Conservation (phyloP, 371 early-diverging fungal genomes). For the Phascolomyces articulosus region DNA sequence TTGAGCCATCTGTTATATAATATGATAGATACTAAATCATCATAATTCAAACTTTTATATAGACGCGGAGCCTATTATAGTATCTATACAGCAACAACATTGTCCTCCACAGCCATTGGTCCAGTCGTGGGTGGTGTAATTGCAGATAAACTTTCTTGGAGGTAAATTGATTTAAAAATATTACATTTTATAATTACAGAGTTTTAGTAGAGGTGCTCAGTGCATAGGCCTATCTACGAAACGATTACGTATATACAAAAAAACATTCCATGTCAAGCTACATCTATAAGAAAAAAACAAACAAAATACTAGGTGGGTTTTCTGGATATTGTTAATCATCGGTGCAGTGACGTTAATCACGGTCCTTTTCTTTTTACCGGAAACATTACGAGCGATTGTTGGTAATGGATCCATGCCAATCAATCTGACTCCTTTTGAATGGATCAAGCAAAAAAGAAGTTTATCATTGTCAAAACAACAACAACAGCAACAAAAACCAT, state of each 20-base stretch:
- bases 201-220: too few species aligned
- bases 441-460: slow-evolving; percentile 5
- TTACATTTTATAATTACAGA: too few species aligned
- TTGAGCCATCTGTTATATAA: neutral
- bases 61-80: slow-evolving; percentile 58
- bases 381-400: slow-evolving; percentile 56
- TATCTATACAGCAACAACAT: slow-evolving; percentile 40
- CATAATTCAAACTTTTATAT: neutral
- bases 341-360: slow-evolving; percentile 45
- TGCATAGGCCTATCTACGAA: too few species aligned
- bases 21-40: too few species aligned
- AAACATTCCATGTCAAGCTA: too few species aligned
- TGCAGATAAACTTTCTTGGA: slow-evolving; percentile 10
- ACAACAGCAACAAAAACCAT: too few species aligned
- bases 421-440: slow-evolving; percentile 30
- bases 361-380: slow-evolving; percentile 57
- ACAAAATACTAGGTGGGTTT: slow-evolving; percentile 51
- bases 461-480: neutral
- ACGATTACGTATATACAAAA: too few species aligned
- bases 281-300: too few species aligned
- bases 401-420: slow-evolving; percentile 29
- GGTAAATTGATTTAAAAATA: too few species aligned
- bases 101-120: slow-evolving; percentile 45
- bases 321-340: slow-evolving; percentile 56
- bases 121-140: slow-evolving; percentile 45